A percentile compares a stretch with the other conserved stretches of the same genome.
phyloP scores from a whole-genome alignment of 2,329 filamentous ascomycete genomes.

The Trichoderma gracile region DNA sequence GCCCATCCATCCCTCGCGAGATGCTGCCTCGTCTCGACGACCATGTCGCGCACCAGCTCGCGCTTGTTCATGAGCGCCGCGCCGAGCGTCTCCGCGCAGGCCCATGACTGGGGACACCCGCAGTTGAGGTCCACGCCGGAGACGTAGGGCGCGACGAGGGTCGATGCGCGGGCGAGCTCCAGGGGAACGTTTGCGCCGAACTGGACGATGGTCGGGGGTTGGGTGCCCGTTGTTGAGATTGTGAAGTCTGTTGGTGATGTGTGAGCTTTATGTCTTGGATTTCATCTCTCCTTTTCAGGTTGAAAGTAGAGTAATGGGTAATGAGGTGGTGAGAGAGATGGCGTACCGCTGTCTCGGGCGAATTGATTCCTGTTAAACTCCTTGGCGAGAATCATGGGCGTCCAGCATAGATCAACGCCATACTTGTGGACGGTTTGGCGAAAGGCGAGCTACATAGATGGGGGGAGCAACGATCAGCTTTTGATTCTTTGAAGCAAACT shows the following conservation, averaged over 20 bases:
- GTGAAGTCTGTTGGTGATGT: conserved; percentile 54
- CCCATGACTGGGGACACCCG: conserved; percentile 73
- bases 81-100: conserved; percentile 66
- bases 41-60: conserved; percentile 66
- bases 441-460: conserved; percentile 60
- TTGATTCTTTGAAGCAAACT: no score
- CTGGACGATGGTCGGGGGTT: conserved; percentile 65
- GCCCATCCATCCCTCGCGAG: conserved; percentile 56
- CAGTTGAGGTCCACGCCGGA: conserved; percentile 71
- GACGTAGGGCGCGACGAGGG: conserved; percentile 61
- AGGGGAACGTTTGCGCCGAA: conserved; percentile 63
- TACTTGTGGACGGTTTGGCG: conserved; percentile 66
- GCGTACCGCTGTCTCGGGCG: conserved; percentile 60
- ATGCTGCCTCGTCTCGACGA: conserved; percentile 55
- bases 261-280: neutral
- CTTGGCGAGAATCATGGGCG: conserved; percentile 70
- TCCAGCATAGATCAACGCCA: conserved; percentile 67
- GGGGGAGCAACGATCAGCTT: neutral
- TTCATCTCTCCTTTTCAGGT: neutral
- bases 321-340: no score
- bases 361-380: conserved; percentile 64
- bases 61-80: conserved; percentile 68
- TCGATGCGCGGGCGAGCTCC: conserved; percentile 63
- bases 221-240: conserved; percentile 52
- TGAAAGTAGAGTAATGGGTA: no score